Conservation (phyloP, 2,329 filamentous ascomycete species). For the Neurospora sp. region DNA sequence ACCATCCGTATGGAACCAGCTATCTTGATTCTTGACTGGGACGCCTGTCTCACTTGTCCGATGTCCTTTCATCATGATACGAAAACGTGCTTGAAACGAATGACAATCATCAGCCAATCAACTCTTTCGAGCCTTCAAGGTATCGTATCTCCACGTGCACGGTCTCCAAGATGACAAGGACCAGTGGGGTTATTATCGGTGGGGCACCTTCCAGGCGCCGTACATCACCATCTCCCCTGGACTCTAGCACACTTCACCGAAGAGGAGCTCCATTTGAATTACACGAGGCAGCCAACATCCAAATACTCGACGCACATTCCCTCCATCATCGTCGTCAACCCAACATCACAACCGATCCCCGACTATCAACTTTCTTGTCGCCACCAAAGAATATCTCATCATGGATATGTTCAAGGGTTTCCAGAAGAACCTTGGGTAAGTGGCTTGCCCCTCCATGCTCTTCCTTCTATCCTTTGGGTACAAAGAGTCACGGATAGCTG, state of each 20-base stretch:
- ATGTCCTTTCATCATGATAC: not conserved
- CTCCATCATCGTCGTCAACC: slow-evolving; percentile 3
- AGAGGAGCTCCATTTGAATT: not conserved
- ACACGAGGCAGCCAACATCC: not conserved
- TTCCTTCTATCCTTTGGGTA: not conserved
- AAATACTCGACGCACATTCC: not conserved
- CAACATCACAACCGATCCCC: not conserved
- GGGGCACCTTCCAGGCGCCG: slow-evolving; percentile 26
- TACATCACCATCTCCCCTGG: slow-evolving; percentile 27
- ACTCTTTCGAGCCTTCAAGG: not conserved
- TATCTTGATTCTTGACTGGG: not conserved
- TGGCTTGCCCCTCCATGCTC: slow-evolving; percentile 5
- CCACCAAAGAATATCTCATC: slow-evolving; percentile 10
- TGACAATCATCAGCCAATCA: not conserved
- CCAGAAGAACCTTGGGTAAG: slow-evolving; percentile 46
- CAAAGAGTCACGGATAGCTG: not conserved
- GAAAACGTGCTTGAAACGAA: not conserved
- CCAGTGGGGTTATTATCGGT: not conserved
- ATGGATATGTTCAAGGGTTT: slow-evolving; percentile 52
- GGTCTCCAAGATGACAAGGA: not conserved
- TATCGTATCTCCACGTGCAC: not conserved
- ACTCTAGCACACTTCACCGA: not conserved
- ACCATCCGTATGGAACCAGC: not conserved
- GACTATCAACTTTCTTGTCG: not conserved
- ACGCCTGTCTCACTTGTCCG: not conserved